Conservation (phyloP, 116 monocot genomes). For the Iris pallida region DNA sequence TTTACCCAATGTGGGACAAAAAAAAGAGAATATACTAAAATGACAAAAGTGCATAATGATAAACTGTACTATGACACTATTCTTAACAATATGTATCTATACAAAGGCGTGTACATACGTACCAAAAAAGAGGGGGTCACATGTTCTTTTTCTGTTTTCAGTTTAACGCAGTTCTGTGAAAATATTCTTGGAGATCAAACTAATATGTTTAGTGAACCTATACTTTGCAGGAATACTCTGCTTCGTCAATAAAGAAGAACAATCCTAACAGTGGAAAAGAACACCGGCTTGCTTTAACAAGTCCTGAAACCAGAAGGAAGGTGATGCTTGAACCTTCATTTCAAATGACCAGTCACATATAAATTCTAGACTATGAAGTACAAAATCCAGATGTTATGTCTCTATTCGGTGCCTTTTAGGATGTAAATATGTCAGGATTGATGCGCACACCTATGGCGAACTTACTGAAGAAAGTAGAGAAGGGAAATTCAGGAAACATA, state of each 20-base stretch:
- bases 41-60: too few species aligned
- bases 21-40: too few species aligned
- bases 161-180: background rate
- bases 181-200: background rate
- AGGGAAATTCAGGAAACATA: conserved; percentile 29
- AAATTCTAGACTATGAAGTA: background rate
- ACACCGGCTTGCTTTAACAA: conserved; percentile 31
- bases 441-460: conserved; percentile 70
- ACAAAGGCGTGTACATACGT: too few species aligned
- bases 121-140: too few species aligned
- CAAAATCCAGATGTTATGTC: background rate
- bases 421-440: conserved; percentile 45
- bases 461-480: conserved; percentile 66
- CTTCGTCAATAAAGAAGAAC: conserved; percentile 77
- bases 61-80: too few species aligned
- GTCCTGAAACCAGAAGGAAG: conserved; percentile 56
- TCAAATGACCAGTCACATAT: background rate
- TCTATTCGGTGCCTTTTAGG: conserved; percentile 35
- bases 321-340: conserved; percentile 15
- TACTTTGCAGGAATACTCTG: conserved; percentile 65
- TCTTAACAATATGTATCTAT: too few species aligned
- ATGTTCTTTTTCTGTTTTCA: background rate
- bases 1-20: too few species aligned
- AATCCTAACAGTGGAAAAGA: conserved; percentile 47
- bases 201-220: background rate